These are phyloP conservation scores for Sphaerulina vaccinii DNA, from an alignment of 2,329 filamentous ascomycete species.

Conservation along the genomic window DNA sequence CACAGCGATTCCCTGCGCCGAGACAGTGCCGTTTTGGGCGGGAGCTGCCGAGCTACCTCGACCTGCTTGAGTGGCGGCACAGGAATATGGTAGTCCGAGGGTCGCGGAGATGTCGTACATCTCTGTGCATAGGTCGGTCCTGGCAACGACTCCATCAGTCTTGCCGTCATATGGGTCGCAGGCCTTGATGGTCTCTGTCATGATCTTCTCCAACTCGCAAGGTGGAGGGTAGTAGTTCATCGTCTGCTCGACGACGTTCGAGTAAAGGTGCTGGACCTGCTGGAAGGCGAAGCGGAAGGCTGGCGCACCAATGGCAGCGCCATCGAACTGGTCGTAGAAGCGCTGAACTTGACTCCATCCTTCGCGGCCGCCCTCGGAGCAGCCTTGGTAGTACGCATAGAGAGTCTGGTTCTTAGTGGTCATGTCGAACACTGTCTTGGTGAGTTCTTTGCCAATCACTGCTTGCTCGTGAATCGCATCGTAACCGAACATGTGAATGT, in stretches of 20 bases:
- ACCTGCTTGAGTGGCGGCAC: no score
- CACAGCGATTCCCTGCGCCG: no score
- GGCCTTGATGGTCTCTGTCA: constrained; percentile 56
- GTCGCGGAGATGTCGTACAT: no score
- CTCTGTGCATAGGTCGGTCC: no score
- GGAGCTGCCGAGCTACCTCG: no score
- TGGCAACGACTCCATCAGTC: no score
- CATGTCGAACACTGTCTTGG: constrained; percentile 41
- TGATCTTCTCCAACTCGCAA: constrained; percentile 52
- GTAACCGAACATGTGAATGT: constrained; percentile 52
- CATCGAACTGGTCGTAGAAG: constrained; percentile 50
- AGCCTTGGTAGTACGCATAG: constrained; percentile 55
- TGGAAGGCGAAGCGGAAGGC: constrained; percentile 49
- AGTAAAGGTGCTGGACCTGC: constrained; percentile 46
- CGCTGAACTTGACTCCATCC: constrained; percentile 53
- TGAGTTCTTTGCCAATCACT: constrained; percentile 46
- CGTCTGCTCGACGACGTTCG: constrained; percentile 44
- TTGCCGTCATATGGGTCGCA: no score
- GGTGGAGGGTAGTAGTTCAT: constrained; percentile 42
- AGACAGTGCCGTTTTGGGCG: no score
- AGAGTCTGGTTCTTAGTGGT: no score
- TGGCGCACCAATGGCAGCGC: constrained; percentile 47
- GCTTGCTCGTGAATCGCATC: constrained; percentile 54
- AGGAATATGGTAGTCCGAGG: no score
- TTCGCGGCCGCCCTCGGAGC: constrained; percentile 55